These are phyloP conservation scores for Mucor circinelloides DNA, from an alignment of 371 early-diverging fungal genomes.

Conservation along the genomic window DNA sequence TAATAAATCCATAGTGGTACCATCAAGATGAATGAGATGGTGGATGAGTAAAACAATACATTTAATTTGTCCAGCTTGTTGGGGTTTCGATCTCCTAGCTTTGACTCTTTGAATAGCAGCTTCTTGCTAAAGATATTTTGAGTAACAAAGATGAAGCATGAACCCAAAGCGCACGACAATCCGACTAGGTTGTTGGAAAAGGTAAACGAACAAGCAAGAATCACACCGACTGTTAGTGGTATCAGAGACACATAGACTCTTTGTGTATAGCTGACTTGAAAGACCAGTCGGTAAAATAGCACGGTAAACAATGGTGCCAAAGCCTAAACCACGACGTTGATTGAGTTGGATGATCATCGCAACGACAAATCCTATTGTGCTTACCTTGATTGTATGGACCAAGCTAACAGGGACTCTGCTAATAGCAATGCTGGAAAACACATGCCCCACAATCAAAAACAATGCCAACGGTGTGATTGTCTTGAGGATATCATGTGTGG, in stretches of 20 bases:
- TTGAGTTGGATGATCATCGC: conserved; percentile 28
- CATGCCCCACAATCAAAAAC: conserved; percentile 82
- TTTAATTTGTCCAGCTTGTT: conserved; percentile 42
- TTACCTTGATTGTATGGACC: conserved; percentile 90
- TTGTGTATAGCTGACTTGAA: conserved; percentile 59
- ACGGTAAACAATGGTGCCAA: conserved; percentile 88
- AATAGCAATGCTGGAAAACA: conserved; percentile 76
- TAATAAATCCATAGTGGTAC: conserved; percentile 81
- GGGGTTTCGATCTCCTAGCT: conserved; percentile 35
- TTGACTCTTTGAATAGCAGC: conserved; percentile 61
- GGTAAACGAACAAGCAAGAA: conserved; percentile 56
- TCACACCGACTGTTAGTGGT: conserved; percentile 82
- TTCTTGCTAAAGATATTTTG: conserved; percentile 86
- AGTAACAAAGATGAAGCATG: conserved; percentile 78
- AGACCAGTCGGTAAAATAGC: conserved; percentile 67
- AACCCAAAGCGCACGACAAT: conserved; percentile 70
- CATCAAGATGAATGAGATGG: conserved; percentile 73
- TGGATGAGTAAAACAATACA: conserved; percentile 31
- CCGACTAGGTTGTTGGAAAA: conserved; percentile 66
- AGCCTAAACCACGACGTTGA: conserved; percentile 58
- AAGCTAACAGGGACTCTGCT: conserved; percentile 76
- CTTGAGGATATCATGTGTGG: conserved; percentile 54
- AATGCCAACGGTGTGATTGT: conserved; percentile 71
- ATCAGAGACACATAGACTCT: conserved; percentile 75
- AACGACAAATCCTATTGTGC: conserved; percentile 68